Conservation (phyloP, 2,329 filamentous ascomycete species). For the Microdochium bolleyi region DNA sequence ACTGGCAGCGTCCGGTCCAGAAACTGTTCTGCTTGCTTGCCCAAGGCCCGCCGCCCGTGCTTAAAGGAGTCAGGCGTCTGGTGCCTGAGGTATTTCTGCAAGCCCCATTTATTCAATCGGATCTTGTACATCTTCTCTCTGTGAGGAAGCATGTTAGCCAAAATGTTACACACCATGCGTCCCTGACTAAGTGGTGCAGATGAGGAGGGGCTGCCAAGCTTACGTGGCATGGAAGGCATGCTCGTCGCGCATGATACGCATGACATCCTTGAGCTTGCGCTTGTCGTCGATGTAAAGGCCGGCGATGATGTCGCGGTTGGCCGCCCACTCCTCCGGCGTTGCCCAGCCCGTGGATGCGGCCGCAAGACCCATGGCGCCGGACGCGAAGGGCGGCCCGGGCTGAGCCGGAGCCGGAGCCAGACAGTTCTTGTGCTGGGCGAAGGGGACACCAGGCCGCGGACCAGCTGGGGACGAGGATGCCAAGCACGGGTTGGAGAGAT, state of each 20-base stretch:
- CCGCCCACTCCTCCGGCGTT: slow-evolving; percentile 10
- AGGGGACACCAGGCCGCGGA: too few species aligned
- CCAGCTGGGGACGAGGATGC: too few species aligned
- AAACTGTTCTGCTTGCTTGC: slow-evolving; percentile 1
- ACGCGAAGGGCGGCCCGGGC: background rate
- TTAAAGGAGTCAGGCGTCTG: slow-evolving; percentile 4
- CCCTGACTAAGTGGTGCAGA: background rate
- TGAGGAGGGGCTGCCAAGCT: slow-evolving; percentile 2
- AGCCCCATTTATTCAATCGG: slow-evolving; percentile 12
- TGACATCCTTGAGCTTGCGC: slow-evolving; percentile 13
- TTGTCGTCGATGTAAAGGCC: slow-evolving; percentile 11
- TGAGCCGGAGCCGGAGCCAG: background rate
- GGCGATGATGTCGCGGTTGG: slow-evolving; percentile 10
- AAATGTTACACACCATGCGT: background rate
- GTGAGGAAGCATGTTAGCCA: background rate
- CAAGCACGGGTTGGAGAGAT: too few species aligned
- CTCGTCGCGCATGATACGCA: slow-evolving; percentile 11
- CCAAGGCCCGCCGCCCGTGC: background rate
- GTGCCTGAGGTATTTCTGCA: slow-evolving; percentile 13
- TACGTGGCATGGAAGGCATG: slow-evolving; percentile 14
- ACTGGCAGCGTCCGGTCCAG: background rate
- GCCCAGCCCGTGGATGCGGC: slow-evolving; percentile 8
- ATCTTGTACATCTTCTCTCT: slow-evolving; percentile 16
- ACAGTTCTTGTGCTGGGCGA: background rate
- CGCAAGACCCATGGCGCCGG: slow-evolving; percentile 1